phyloP scores from a whole-genome alignment of 495 filamentous ascomycete genomes.

The Cercophora sp. region DNA sequence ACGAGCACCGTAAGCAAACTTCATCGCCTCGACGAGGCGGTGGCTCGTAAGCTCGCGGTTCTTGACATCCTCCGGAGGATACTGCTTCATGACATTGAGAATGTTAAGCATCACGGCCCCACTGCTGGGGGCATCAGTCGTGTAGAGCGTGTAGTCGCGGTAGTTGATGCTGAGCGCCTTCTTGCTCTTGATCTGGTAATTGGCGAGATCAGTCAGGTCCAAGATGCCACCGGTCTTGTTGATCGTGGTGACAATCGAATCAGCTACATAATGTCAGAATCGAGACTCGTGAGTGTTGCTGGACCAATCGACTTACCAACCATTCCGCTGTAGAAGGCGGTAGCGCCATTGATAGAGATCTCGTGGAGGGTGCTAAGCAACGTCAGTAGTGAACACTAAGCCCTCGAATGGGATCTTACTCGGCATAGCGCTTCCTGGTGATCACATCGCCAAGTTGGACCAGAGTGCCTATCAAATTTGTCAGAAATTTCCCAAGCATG shows the following conservation, averaged over 20 bases:
- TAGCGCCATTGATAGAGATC: slow-evolving; percentile 64
- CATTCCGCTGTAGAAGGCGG: slow-evolving; percentile 72
- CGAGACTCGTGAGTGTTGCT: background rate
- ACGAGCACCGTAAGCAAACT: slow-evolving; percentile 77
- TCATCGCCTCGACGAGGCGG: slow-evolving; percentile 78
- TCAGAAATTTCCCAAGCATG: background rate
- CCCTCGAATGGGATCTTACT: too few relatives aligned
- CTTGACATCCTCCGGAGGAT: slow-evolving; percentile 37
- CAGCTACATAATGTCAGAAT: slow-evolving; percentile 44
- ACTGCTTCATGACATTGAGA: slow-evolving; percentile 76
- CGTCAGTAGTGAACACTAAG: too few relatives aligned
- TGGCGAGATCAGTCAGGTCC: slow-evolving; percentile 70
- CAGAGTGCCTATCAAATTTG: slow-evolving; percentile 33
- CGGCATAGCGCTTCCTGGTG: slow-evolving; percentile 71
- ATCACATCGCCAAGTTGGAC: slow-evolving; percentile 70
- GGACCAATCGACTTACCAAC: slow-evolving; percentile 29
- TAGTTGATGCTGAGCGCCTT: slow-evolving; percentile 64
- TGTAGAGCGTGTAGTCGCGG: slow-evolving; percentile 62
- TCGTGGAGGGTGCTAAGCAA: slow-evolving; percentile 57
- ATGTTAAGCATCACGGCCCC: slow-evolving; percentile 68
- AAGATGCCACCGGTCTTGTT: slow-evolving; percentile 70
- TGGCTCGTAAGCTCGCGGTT: slow-evolving; percentile 58
- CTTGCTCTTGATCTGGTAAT: slow-evolving; percentile 62
- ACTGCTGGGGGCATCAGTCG: slow-evolving; percentile 66
- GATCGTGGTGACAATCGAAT: slow-evolving; percentile 66